phyloP scores from a whole-genome alignment of 2,329 filamentous ascomycete genomes.

The Penicillium carneum region DNA sequence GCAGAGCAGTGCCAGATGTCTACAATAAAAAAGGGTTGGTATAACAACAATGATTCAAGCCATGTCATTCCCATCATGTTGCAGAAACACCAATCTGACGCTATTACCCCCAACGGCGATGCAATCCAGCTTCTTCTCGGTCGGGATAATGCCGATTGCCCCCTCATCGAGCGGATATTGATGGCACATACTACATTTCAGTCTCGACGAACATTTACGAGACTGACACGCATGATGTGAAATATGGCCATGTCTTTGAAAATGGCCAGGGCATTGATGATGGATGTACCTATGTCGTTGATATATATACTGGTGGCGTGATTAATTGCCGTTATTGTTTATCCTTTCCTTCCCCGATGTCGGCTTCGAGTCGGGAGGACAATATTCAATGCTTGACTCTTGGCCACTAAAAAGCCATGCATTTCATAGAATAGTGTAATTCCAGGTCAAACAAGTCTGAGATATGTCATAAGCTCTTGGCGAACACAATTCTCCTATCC shows the following conservation, averaged over 20 bases:
- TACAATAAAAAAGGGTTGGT: slow-evolving; percentile 28
- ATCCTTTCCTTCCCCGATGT: slow-evolving; percentile 11
- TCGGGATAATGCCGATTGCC: slow-evolving; percentile 65
- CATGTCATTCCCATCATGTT: slow-evolving; percentile 64
- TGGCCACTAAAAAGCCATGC: not conserved
- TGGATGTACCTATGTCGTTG: slow-evolving; percentile 32
- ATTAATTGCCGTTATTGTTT: slow-evolving; percentile 16
- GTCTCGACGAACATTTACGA: slow-evolving; percentile 65
- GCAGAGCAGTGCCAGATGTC: not conserved
- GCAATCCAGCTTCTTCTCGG: slow-evolving; percentile 63
- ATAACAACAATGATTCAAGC: slow-evolving; percentile 28
- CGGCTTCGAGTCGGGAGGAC: slow-evolving; percentile 1
- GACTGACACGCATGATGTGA: slow-evolving; percentile 61
- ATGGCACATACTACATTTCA: slow-evolving; percentile 63
- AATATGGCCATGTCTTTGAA: slow-evolving; percentile 52
- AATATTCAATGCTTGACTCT: not conserved
- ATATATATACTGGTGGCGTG: slow-evolving; percentile 27
- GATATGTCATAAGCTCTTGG: not conserved
- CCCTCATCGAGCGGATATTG: slow-evolving; percentile 56
- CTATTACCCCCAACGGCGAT: slow-evolving; percentile 57
- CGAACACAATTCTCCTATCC: not conserved
- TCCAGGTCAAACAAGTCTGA: not conserved
- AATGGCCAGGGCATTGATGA: slow-evolving; percentile 32
- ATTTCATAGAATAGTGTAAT: not conserved
- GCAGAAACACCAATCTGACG: slow-evolving; percentile 60